Base-by-base conservation (phyloP, 495 filamentous ascomycete genomes). In the Paragyromitra xinjiangensis region DNA sequence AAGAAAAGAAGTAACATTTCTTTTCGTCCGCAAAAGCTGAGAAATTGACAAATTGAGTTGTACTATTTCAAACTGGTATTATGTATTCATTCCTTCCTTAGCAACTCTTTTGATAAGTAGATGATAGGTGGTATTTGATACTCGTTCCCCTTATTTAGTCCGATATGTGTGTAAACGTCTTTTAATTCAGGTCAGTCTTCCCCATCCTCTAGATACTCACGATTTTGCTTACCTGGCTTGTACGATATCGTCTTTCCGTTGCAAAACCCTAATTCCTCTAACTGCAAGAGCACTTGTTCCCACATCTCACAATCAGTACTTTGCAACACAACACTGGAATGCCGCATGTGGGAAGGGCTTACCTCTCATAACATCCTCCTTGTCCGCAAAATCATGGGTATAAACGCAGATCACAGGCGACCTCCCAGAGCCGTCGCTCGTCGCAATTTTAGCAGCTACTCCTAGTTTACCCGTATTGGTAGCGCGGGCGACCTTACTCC, bases 101-200 rank as follows among this genome's bases (percentile, higher is more conserved):
- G n/a, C 12, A 73, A 44, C 11, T 65, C 70, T n/a, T 53, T 76
- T 4, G 74, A 77, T 12, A 50, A 75, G 40, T 75, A 65, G 6
- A 77, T 77, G 19, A 48, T 11, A 48, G 74, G 71, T 9, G 37
- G 12, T 19, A 77, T 56, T 12, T 75, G 71, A 50, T 58, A 95
- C 7, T 87, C 83, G 83, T 95, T 97, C 9, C 87, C 86, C 1
- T 85, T 84, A 48, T 86, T 87, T 44, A 96, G 89, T 9, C 88
- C 88, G 37, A 96, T 84, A 78, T 91, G 84, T 1, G 94, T 95
- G 77, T 88, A 94, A 0, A 89, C 92, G 86, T 96, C 93, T 86
- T 71, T 22, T 6, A 42, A 64, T 61, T 59, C 22, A 63, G 34
- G 51, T 79, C 45, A 81, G 74, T 40, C 19, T 62, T 45, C 26